These are phyloP conservation scores for Wickerhamomyces sydowiorum DNA, from an alignment of 805 yeast genomes.

Conservation along the genomic window DNA sequence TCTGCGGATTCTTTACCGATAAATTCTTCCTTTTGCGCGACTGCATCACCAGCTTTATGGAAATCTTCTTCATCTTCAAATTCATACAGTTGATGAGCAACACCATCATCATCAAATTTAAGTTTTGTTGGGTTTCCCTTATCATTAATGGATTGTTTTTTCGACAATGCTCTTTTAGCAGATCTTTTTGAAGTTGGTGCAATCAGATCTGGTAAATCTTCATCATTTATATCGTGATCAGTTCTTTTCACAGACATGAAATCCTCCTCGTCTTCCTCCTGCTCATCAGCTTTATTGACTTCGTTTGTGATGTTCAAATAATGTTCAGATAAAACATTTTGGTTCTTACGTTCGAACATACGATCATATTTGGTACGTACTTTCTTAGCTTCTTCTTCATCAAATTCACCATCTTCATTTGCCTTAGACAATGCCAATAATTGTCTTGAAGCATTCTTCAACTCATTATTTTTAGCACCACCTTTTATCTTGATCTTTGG, in stretches of 20 bases:
- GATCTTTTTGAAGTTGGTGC: constrained; percentile 77
- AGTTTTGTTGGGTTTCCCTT: constrained; percentile 73
- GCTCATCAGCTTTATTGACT: constrained; percentile 35
- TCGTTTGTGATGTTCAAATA: constrained; percentile 66
- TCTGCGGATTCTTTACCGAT: constrained; percentile 58
- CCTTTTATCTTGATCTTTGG: constrained; percentile 81
- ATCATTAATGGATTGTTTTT: constrained; percentile 59
- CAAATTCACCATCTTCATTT: constrained; percentile 60
- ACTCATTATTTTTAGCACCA: constrained; percentile 48
- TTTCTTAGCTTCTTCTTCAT: constrained; percentile 29
- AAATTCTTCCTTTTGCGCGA: constrained; percentile 59
- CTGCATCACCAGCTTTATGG: constrained; percentile 61
- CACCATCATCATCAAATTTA: constrained; percentile 91
- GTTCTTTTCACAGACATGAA: constrained; percentile 76
- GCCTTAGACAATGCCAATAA: constrained; percentile 50
- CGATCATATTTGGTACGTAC: constrained; percentile 87
- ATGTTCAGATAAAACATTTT: constrained; percentile 85
- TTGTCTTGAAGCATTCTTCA: constrained; percentile 78
- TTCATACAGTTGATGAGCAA: constrained; percentile 87
- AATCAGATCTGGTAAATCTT: constrained; percentile 55
- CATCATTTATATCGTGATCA: constrained; percentile 66
- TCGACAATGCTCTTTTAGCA: constrained; percentile 80
- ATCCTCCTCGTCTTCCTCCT: constrained; percentile 55
- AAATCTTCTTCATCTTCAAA: constrained; percentile 87
- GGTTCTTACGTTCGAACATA: constrained; percentile 94